Conservation (phyloP, 192 early-diverging fungal species). For the Anaeromyces robustus region DNA sequence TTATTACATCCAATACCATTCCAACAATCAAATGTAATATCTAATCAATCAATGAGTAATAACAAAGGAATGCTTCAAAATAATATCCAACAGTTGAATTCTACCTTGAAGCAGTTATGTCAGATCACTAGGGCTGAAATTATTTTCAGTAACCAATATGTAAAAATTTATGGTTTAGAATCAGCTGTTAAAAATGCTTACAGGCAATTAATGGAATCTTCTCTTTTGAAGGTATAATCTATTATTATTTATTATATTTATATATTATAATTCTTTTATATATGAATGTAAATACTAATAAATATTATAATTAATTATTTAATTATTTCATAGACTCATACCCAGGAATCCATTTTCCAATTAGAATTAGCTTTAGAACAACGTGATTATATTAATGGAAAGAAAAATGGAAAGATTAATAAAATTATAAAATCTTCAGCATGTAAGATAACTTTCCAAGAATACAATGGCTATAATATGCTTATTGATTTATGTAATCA, state of each 20-base stretch:
- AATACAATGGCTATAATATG: slow-evolving; percentile 64
- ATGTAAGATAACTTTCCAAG: slow-evolving; percentile 52
- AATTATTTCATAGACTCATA: slow-evolving; percentile 13
- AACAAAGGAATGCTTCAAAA: slow-evolving; percentile 4
- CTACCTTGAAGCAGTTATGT: slow-evolving; percentile 18
- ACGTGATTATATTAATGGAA: slow-evolving; percentile 73
- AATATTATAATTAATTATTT: not conserved
- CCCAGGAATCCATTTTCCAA: slow-evolving; percentile 53
- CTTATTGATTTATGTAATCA: slow-evolving; percentile 53
- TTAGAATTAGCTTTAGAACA: slow-evolving; percentile 63
- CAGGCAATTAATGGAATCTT: slow-evolving; percentile 29
- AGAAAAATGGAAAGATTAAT: slow-evolving; percentile 81
- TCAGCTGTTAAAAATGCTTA: slow-evolving; percentile 41
- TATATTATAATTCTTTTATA: no score
- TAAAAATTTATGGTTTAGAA: slow-evolving; percentile 58
- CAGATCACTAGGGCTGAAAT: slow-evolving; percentile 47
- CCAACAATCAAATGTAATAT: slow-evolving; percentile 11
- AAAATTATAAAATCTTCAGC: slow-evolving; percentile 60
- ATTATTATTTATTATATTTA: not conserved
- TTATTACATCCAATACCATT: not conserved
- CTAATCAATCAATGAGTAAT: slow-evolving; percentile 12
- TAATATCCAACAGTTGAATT: slow-evolving; percentile 20
- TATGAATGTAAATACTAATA: not conserved
- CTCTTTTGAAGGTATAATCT: slow-evolving; percentile 18
- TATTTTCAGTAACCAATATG: slow-evolving; percentile 29